Evolutionary conservation across 1,139 yeast species (phyloP).

Genomic region (Kodamaea suecica): DNA sequence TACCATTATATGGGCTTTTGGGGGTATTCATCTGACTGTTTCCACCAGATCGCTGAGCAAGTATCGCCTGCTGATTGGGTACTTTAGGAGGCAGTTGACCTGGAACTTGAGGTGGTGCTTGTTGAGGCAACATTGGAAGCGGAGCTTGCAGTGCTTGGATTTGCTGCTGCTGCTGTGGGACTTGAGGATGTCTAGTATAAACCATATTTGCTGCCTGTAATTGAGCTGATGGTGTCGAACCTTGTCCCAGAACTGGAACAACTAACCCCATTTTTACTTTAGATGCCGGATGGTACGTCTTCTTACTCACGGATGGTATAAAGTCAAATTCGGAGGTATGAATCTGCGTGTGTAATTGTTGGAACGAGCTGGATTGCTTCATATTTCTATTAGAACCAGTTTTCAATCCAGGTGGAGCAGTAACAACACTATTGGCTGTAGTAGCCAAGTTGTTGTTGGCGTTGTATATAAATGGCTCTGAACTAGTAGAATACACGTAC

Average conservation of each 20-base stretch:
- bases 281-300: conserved; percentile 34
- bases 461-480: neutral
- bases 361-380: conserved; percentile 40
- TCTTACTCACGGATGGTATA: conserved; percentile 30
- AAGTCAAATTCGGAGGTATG: conserved; percentile 35
- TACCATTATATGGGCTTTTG: neutral
- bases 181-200: neutral
- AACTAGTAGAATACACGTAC: conserved; percentile 25
- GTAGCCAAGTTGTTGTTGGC: conserved; percentile 2
- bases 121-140: neutral
- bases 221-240: too few relatives aligned
- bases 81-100: conserved; percentile 1
- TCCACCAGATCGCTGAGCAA: conserved; percentile 4
- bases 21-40: neutral
- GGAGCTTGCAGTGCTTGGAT: conserved; percentile 1
- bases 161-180: conserved; percentile 1
- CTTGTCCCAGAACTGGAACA: neutral
- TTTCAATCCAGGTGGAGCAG: conserved; percentile 26
- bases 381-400: conserved; percentile 38
- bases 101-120: conserved; percentile 2
- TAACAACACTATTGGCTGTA: conserved; percentile 29
- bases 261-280: conserved; percentile 26
- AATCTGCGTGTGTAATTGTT: conserved; percentile 42
- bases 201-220: neutral
- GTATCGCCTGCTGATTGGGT: conserved; percentile 1